These are phyloP conservation scores for Brassica hybrid DNA, from an alignment of 441 rosid species.

Conservation along the genomic window DNA sequence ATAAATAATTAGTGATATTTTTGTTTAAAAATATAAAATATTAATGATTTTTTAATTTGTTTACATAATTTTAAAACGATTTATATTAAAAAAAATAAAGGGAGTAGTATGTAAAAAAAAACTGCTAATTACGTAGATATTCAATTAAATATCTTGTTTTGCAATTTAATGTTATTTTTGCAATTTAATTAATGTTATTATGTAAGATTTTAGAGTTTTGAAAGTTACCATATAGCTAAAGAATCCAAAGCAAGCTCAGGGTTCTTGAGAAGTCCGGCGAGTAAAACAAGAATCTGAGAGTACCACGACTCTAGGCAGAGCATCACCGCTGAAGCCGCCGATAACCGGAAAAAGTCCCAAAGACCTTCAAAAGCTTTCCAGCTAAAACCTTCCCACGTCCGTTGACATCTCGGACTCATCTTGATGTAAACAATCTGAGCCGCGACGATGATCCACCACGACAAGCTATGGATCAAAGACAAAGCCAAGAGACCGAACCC, in stretches of 20 bases:
- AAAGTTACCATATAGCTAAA: conserved; percentile 44
- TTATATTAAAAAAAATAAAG: too few relatives aligned
- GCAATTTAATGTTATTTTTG: too few relatives aligned
- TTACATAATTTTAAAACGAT: too few relatives aligned
- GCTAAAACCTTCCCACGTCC: conserved; percentile 46
- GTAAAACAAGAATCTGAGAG: conserved; percentile 44
- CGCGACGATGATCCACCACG: conserved; percentile 50
- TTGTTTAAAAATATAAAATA: too few relatives aligned
- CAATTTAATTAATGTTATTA: neutral
- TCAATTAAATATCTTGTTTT: neutral
- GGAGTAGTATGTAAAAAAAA: too few relatives aligned
- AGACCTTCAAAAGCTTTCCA: conserved; percentile 46
- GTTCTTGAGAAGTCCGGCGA: conserved; percentile 46
- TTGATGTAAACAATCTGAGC: conserved; percentile 44
- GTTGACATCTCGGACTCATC: conserved; percentile 37
- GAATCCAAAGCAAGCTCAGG: conserved; percentile 43
- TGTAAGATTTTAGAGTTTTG: neutral
- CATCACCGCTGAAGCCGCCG: conserved; percentile 50
- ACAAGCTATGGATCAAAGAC: conserved; percentile 45
- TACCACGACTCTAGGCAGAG: conserved; percentile 50
- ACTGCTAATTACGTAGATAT: neutral
- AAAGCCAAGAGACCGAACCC: conserved; percentile 44
- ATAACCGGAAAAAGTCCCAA: conserved; percentile 43
- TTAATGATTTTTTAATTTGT: too few relatives aligned
- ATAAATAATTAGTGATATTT: too few relatives aligned